These are phyloP conservation scores for rapeseed (Brassica napus) DNA, from an alignment of 345 rosid genomes.

Conservation along the genomic window DNA sequence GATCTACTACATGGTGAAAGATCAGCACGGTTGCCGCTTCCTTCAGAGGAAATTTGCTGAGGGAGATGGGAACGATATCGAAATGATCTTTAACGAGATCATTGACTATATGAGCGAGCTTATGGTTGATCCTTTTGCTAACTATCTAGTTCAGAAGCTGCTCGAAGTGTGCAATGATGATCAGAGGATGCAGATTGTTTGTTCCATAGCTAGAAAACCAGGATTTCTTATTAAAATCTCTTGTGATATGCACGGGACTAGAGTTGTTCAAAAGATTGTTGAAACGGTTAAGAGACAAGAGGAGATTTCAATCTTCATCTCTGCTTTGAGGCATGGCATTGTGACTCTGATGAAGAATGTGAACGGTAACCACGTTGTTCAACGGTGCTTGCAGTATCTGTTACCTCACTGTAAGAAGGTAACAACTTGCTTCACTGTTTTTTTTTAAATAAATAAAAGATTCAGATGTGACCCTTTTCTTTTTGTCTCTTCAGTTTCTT, in stretches of 20 bases:
- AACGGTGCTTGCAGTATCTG: conserved; percentile 65
- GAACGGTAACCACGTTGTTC: conserved; percentile 83
- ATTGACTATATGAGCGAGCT: conserved; percentile 65
- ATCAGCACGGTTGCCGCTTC: conserved; percentile 77
- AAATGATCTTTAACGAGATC: conserved; percentile 64
- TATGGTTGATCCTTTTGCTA: conserved; percentile 79
- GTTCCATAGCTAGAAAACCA: conserved; percentile 53
- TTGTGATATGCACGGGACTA: conserved; percentile 87
- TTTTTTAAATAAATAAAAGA: no score
- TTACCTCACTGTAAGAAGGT: conserved; percentile 61
- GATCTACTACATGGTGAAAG: conserved; percentile 68
- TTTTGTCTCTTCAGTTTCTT: conserved; percentile 51
- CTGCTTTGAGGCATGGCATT: conserved; percentile 63
- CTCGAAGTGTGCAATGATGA: conserved; percentile 75
- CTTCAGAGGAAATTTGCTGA: conserved; percentile 67
- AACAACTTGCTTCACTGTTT: conserved; percentile 16
- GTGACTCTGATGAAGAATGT: conserved; percentile 70
- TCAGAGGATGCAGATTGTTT: conserved; percentile 62
- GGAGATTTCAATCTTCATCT: conserved; percentile 56
- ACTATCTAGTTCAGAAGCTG: conserved; percentile 74
- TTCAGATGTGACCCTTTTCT: neutral
- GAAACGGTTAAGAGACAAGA: conserved; percentile 62
- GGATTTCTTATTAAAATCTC: conserved; percentile 68
- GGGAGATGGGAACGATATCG: conserved; percentile 57
- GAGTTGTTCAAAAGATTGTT: conserved; percentile 79